Conservation (phyloP, 2,329 filamentous ascomycete species). For the Cercospora nicotianae region DNA sequence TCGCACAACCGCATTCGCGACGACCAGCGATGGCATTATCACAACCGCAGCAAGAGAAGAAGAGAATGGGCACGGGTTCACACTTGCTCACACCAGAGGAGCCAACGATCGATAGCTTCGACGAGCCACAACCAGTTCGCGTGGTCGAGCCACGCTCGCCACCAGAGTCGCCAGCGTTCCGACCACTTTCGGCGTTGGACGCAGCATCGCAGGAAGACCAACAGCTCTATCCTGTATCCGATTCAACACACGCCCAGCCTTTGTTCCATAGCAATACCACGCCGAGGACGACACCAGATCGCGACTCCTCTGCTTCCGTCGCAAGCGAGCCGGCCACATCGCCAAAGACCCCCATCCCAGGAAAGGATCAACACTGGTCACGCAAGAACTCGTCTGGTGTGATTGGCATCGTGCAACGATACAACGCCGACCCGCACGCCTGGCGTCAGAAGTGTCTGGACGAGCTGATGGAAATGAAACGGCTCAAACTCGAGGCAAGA, state of each 20-base stretch:
- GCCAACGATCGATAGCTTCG: conserved; percentile 26
- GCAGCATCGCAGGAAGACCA: conserved; percentile 23
- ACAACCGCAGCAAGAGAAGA: conserved; percentile 21
- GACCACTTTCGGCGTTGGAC: conserved; percentile 16
- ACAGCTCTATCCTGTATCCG: conserved; percentile 24
- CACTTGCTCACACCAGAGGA: conserved; percentile 30
- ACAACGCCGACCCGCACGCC: conserved; percentile 15
- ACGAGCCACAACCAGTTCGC: conserved; percentile 9
- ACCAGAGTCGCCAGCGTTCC: conserved; percentile 28
- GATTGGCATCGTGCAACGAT: conserved; percentile 6
- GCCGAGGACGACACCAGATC: conserved; percentile 10
- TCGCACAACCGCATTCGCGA: conserved; percentile 5
- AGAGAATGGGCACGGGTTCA: conserved; percentile 15
- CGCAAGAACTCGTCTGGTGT: neutral
- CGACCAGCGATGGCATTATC: conserved; percentile 22
- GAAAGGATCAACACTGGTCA: neutral
- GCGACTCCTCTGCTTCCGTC: neutral
- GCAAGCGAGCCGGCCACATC: conserved; percentile 3
- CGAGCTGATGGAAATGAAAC: conserved; percentile 19
- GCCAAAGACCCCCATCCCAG: neutral
- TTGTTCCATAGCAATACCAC: conserved; percentile 17
- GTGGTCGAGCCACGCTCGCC: conserved; percentile 23
- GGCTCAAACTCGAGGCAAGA: conserved; percentile 9
- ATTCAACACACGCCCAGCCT: conserved; percentile 10
- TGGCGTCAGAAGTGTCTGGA: conserved; percentile 22